Conservation (phyloP, 331 rosid species). For the Dryas integrifolia region DNA sequence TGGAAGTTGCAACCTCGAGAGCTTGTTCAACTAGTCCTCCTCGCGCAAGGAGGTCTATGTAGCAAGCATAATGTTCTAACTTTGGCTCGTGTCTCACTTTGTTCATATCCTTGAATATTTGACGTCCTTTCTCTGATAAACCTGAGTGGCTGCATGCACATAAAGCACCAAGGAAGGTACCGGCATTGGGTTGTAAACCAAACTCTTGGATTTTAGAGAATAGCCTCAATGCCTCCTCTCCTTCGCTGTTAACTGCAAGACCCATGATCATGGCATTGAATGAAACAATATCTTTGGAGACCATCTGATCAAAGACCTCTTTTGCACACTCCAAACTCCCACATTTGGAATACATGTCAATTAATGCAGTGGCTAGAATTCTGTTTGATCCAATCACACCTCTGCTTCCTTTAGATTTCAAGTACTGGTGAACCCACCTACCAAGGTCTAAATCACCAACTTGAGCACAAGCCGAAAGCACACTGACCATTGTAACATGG, state of each 20-base stretch:
- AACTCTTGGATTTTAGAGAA: slow-evolving; percentile 44
- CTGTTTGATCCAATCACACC: slow-evolving; percentile 45
- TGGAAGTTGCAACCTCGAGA: slow-evolving; percentile 36
- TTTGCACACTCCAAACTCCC: slow-evolving; percentile 54
- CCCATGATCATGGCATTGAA: slow-evolving; percentile 64
- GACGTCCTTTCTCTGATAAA: slow-evolving; percentile 41
- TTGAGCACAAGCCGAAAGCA: slow-evolving; percentile 68
- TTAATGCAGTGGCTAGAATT: slow-evolving; percentile 58
- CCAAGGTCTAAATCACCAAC: slow-evolving; percentile 62
- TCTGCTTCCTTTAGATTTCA: slow-evolving; percentile 39
- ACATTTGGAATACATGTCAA: slow-evolving; percentile 65
- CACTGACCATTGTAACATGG: slow-evolving; percentile 59
- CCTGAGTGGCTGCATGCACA: slow-evolving; percentile 67
- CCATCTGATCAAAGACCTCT: slow-evolving; percentile 51
- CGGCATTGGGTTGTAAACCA: slow-evolving; percentile 46
- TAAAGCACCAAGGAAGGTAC: slow-evolving; percentile 50
- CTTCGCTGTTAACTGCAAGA: slow-evolving; percentile 54
- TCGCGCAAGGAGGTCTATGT: slow-evolving; percentile 61
- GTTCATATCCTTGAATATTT: slow-evolving; percentile 39
- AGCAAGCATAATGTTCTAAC: slow-evolving; percentile 62
- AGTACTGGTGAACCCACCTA: slow-evolving; percentile 45
- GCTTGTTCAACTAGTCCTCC: slow-evolving; percentile 55
- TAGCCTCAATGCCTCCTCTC: slow-evolving; percentile 49
- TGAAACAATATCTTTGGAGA: slow-evolving; percentile 52
- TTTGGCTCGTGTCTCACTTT: slow-evolving; percentile 11